phyloP scores from a whole-genome alignment of 1,284 basidiomycete genomes.

The Cystobasidiaceae sp. region DNA sequence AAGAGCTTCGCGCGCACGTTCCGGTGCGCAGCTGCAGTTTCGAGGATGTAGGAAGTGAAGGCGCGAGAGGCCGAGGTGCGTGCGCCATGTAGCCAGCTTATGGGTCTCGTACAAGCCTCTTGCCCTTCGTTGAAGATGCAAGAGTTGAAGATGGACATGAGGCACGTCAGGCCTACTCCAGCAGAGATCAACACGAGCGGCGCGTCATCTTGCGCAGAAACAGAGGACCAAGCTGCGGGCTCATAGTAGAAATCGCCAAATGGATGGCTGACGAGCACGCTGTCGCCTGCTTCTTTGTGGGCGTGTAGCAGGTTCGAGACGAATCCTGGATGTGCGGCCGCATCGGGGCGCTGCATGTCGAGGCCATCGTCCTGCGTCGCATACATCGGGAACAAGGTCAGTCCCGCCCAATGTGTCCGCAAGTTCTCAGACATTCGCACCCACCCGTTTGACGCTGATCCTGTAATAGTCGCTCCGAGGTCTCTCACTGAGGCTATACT shows the following conservation, averaged over 20 bases:
- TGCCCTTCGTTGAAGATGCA: neutral
- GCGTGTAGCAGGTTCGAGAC: slow-evolving; percentile 40
- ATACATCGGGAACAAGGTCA: neutral
- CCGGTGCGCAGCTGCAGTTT: neutral
- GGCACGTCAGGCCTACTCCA: slow-evolving; percentile 44
- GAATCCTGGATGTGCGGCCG: slow-evolving; percentile 6
- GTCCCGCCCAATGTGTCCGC: neutral
- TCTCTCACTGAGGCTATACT: slow-evolving; percentile 43
- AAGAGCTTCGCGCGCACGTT: neutral
- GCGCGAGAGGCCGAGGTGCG: neutral
- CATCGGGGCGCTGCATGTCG: neutral
- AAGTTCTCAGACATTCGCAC: neutral
- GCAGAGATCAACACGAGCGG: slow-evolving; percentile 44
- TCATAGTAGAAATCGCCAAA: slow-evolving; percentile 43
- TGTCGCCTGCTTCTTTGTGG: slow-evolving; percentile 37
- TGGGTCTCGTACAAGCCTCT: neutral
- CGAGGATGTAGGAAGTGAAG: neutral
- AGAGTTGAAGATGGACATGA: slow-evolving; percentile 43
- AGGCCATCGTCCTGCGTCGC: neutral
- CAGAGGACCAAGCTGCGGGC: too few relatives aligned
- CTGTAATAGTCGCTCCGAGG: slow-evolving; percentile 40
- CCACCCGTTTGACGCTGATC: slow-evolving; percentile 43
- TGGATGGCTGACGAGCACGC: slow-evolving; percentile 41
- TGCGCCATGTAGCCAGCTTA: neutral
- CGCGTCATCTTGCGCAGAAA: slow-evolving; percentile 32